Evolutionary conservation across 306 rosid species (phyloP).

Genomic region (Quercus parvula): DNA sequence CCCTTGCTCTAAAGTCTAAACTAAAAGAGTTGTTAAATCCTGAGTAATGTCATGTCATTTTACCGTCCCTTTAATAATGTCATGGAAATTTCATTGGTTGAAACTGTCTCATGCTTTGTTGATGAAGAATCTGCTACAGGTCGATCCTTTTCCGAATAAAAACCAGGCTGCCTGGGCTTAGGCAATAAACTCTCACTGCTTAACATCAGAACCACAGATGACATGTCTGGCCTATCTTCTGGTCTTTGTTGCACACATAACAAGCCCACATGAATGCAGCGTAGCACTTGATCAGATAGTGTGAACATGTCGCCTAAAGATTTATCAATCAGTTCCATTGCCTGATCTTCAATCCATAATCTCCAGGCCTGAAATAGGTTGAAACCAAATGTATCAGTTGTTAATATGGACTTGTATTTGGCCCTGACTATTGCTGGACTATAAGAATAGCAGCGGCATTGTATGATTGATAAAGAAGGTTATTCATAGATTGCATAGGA

Average conservation of each 20-base stretch:
- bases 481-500: no score
- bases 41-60: background rate
- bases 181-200: conserved; percentile 35
- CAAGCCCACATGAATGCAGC: conserved; percentile 55
- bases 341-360: conserved; percentile 16
- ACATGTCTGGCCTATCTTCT: conserved; percentile 64
- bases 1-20: no score
- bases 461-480: no score
- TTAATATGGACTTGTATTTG: no score
- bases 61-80: conserved; percentile 32
- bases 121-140: background rate
- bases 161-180: conserved; percentile 50
- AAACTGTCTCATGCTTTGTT: background rate
- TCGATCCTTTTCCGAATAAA: conserved; percentile 18
- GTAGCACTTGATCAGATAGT: conserved; percentile 9
- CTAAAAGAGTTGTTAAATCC: no score
- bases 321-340: conserved; percentile 24
- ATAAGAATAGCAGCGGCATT: no score
- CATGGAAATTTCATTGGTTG: conserved; percentile 24
- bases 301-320: background rate
- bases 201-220: conserved; percentile 42
- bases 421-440: no score
- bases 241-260: conserved; percentile 58
- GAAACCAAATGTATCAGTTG: no score
- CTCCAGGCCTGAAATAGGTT: conserved; percentile 22